phyloP scores from a whole-genome alignment of 2,329 filamentous ascomycete species.

The Penicillium sp. region DNA sequence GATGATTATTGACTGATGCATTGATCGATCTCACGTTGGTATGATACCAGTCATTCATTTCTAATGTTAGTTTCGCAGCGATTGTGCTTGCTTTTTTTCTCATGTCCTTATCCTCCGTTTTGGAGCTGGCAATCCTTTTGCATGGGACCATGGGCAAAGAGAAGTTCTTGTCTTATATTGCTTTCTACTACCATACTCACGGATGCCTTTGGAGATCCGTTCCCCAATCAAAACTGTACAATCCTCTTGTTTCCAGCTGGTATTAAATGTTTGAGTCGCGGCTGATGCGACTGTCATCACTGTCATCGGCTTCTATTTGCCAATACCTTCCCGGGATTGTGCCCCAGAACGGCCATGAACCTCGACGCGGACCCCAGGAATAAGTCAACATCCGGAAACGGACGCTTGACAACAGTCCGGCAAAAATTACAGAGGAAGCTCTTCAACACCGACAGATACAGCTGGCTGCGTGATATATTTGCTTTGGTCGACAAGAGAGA shows the following conservation, averaged over 20 bases:
- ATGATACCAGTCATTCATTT: constrained; percentile 21
- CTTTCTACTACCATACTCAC: constrained; percentile 3
- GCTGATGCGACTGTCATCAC: not conserved
- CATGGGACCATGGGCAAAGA: not conserved
- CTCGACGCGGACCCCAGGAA: not conserved
- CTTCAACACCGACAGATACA: not conserved
- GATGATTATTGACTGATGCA: constrained; percentile 23
- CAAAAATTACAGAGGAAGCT: not conserved
- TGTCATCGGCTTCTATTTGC: not conserved
- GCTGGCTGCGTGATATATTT: not conserved
- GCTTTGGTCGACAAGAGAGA: not conserved
- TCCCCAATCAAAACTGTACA: not conserved
- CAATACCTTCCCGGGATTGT: no score
- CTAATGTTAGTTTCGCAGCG: constrained; percentile 13
- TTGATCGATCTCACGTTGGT: constrained; percentile 24
- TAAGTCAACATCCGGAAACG: not conserved
- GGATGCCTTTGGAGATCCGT: not conserved
- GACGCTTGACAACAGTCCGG: not conserved
- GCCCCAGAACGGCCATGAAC: no score
- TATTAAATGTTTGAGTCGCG: not conserved
- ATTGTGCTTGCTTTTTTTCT: constrained; percentile 9
- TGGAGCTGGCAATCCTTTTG: not conserved
- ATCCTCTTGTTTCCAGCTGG: not conserved
- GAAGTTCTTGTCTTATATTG: not conserved
- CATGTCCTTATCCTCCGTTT: not conserved